Base-by-base conservation (phyloP, 192 early-diverging fungal genomes). In the Mycoemilia scoparia region DNA sequence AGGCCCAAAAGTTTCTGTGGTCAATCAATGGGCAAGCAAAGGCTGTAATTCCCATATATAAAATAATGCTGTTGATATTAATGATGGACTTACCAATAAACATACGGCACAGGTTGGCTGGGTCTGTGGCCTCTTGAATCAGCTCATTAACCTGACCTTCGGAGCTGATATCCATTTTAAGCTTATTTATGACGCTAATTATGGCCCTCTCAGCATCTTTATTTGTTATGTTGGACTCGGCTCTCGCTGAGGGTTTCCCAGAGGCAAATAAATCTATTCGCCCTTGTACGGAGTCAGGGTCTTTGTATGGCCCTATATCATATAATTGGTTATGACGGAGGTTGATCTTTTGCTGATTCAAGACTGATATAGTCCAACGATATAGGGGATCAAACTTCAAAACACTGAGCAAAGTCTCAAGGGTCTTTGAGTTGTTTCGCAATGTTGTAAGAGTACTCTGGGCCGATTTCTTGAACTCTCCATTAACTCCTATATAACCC, bases 371-470 rank as follows among this genome's bases (percentile, higher is more conserved):
- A 32, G 57, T 54, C 80, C 80, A 83, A 39, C 56, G 67, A 32
- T 82, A 77, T 25, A 95, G 57, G 0, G 89, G 90, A 49, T 97
- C 90, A 27, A 87, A 86, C 13, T 87, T 76, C 46, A 93, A 86
- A 4, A 91, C 87, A 49, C 95, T 86, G 9, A 93, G 62, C n/a
- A 96, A 67, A 1, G 83, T 84, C 12, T 81, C 62, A 21, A 92
- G 43, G 0, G 89, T 70, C 32, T 82, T 70, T 29, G 84, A 69
- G 35, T 90, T 79, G 31, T 73, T 59, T 7, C 84, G 65, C 59
- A 95, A 63, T 11, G 85, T 79, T 25, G 66, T 53, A 32, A 95
- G 53, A 0, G 79, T 82, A 21, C 73, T 74, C 41, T 89, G 73
- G 43, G 83, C 85, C 9, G 70, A 61, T 23, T 74, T 64, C 20